Evolutionary conservation across 83 land plant genomes (phyloP).

Genomic region (Thuja plicata): DNA sequence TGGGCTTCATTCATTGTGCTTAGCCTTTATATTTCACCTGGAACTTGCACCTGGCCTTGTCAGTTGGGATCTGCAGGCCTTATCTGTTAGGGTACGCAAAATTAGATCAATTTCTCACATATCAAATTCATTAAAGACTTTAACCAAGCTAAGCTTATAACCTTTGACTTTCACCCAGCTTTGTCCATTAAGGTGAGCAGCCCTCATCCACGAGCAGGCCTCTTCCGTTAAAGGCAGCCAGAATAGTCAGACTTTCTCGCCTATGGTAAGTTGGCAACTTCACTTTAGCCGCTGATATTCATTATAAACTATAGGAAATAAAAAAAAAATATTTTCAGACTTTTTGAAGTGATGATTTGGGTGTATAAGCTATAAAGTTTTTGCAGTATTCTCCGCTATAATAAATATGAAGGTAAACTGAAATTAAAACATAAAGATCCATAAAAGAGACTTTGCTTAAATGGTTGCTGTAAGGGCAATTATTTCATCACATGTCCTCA

Average conservation of each 20-base stretch:
- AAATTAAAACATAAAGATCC: background rate
- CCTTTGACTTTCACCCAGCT: background rate
- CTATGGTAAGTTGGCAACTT: too few relatives aligned
- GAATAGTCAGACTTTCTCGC: too few relatives aligned
- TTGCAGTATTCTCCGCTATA: too few relatives aligned
- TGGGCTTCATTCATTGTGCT: background rate
- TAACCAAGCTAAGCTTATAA: background rate
- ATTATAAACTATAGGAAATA: too few relatives aligned
- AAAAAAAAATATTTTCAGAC: too few relatives aligned
- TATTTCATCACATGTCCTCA: background rate
- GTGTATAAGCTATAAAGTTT: too few relatives aligned
- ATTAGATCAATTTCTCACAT: background rate
- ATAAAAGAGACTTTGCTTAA: background rate
- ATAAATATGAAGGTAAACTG: background rate
- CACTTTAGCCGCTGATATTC: too few relatives aligned
- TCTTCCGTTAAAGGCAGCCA: background rate
- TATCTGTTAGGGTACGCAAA: too few relatives aligned
- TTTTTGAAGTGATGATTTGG: too few relatives aligned
- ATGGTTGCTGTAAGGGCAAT: too few relatives aligned
- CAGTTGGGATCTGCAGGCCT: background rate
- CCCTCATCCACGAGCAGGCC: background rate
- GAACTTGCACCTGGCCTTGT: background rate
- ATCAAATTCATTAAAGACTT: background rate
- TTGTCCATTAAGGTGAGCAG: background rate
- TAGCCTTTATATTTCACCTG: background rate